phyloP scores from a whole-genome alignment of 2,329 filamentous ascomycete genomes.

The Trichoderma hamatum region DNA sequence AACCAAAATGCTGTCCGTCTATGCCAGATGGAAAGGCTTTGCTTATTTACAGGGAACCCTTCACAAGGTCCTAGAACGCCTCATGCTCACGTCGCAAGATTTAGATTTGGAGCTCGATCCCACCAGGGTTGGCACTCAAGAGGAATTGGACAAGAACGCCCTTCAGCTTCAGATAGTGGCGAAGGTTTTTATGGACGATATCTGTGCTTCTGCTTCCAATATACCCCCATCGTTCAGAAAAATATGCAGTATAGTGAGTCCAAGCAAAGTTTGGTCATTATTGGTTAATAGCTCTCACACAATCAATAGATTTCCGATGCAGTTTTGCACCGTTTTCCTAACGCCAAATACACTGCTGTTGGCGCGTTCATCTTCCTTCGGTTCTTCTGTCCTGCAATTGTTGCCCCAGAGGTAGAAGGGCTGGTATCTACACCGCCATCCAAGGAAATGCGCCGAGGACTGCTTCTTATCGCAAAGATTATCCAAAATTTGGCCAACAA shows the following conservation, averaged over 20 bases:
- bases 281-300: not conserved
- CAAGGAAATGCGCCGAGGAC: constrained; percentile 69
- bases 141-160: constrained; percentile 68
- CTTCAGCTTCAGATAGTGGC: constrained; percentile 67
- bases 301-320: constrained; percentile 59
- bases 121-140: constrained; percentile 59
- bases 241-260: constrained; percentile 66
- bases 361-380: constrained; percentile 72
- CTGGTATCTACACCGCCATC: constrained; percentile 63
- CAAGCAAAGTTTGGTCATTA: not conserved
- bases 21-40: constrained; percentile 71
- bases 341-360: constrained; percentile 72
- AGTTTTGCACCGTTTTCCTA: constrained; percentile 66
- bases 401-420: constrained; percentile 68
- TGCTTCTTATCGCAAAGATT: constrained; percentile 71
- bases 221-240: constrained; percentile 67
- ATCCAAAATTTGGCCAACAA: constrained; percentile 74
- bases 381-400: constrained; percentile 74
- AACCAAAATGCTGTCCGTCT: constrained; percentile 73
- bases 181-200: constrained; percentile 72
- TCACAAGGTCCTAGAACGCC: constrained; percentile 66
- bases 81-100: constrained; percentile 68
- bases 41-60: constrained; percentile 65
- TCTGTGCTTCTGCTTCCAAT: constrained; percentile 62
- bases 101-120: constrained; percentile 70